Conservation (phyloP, 257 asterid genomes). For the Cordia subcordata region DNA sequence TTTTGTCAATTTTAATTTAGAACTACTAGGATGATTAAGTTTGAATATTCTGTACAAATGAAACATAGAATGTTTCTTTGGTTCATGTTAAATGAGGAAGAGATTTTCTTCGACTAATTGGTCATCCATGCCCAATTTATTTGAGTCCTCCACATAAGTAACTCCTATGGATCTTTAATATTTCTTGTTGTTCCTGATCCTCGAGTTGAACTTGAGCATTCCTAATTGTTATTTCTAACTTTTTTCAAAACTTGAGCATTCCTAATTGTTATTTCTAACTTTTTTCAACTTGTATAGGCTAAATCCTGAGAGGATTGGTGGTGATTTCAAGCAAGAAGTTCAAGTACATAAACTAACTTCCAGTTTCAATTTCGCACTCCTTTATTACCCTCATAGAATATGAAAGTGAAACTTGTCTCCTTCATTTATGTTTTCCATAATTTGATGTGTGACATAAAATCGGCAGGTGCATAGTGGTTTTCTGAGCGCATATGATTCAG, state of each 20-base stretch:
- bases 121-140: neutral
- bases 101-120: no score
- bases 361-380: neutral
- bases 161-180: neutral
- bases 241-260: neutral
- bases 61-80: no score
- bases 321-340: constrained; percentile 86
- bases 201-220: neutral
- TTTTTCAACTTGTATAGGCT: constrained; percentile 47
- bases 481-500: constrained; percentile 92
- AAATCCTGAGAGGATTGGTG: constrained; percentile 96
- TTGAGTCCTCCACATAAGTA: neutral
- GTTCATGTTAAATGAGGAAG: no score
- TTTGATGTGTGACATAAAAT: constrained; percentile 12
- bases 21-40: no score
- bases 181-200: neutral
- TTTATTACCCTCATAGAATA: neutral
- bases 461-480: constrained; percentile 94
- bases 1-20: no score
- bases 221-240: no score
- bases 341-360: constrained; percentile 42
- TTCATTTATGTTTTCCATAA: constrained; percentile 1
- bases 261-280: constrained; percentile 18
- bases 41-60: no score
- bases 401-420: neutral